phyloP scores from a whole-genome alignment of 2,329 filamentous ascomycete species.

The Scleromitrula shiraiana region DNA sequence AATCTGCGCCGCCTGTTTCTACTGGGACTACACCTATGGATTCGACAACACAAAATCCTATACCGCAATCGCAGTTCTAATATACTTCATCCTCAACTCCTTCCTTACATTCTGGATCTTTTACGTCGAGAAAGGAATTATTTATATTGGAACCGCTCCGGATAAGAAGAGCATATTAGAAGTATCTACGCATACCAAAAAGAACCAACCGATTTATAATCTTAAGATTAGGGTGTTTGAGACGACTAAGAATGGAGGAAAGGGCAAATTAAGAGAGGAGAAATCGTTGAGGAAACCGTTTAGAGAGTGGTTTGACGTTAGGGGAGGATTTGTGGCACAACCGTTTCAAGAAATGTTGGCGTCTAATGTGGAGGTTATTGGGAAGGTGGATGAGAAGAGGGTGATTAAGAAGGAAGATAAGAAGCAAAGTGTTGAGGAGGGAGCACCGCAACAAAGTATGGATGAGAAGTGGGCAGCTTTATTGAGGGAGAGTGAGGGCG shows the following conservation, averaged over 20 bases:
- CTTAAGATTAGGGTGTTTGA: constrained; percentile 52
- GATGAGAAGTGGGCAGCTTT: constrained; percentile 27
- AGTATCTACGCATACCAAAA: constrained; percentile 65
- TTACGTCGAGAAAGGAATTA: constrained; percentile 69
- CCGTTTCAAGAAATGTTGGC: constrained; percentile 76
- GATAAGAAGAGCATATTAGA: constrained; percentile 62
- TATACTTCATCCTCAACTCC: constrained; percentile 74
- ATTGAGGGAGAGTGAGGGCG: constrained; percentile 24
- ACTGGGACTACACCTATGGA: constrained; percentile 83
- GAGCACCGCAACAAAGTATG: constrained; percentile 17
- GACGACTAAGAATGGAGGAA: constrained; percentile 10
- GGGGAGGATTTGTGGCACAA: constrained; percentile 62
- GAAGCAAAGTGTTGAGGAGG: constrained; percentile 13
- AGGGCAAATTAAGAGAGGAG: constrained; percentile 10
- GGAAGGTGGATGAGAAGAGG: constrained; percentile 55
- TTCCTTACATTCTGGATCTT: constrained; percentile 78
- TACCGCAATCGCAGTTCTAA: constrained; percentile 68
- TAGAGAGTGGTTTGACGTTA: constrained; percentile 66
- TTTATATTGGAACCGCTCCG: constrained; percentile 61
- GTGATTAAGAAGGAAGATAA: constrained; percentile 28
- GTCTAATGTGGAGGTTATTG: constrained; percentile 56
- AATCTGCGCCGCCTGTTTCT: constrained; percentile 77
- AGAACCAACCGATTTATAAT: constrained; percentile 75
- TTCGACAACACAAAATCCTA: constrained; percentile 80
- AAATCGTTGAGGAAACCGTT: constrained; percentile 57